Conservation (phyloP, 2,329 filamentous ascomycete species). For the Cylindrodendrum hubeiense region DNA sequence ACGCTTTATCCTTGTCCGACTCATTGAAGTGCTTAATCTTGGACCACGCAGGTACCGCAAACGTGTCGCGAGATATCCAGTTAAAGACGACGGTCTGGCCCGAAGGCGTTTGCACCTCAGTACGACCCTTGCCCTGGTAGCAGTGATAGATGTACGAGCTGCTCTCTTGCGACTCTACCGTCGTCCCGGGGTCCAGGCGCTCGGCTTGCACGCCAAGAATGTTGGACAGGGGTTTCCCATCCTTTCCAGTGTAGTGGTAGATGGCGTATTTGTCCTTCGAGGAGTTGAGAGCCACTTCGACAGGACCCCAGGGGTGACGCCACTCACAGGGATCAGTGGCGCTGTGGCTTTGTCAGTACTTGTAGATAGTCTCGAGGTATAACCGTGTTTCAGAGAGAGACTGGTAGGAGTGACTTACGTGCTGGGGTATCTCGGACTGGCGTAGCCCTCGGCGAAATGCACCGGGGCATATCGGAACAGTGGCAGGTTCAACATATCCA, state of each 20-base stretch:
- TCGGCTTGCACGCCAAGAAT: constrained; percentile 63
- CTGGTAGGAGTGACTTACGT: constrained; percentile 40
- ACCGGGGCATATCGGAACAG: constrained; percentile 63
- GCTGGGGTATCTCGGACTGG: constrained; percentile 61
- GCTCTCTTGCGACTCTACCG: constrained; percentile 56
- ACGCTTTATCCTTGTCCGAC: constrained; percentile 42
- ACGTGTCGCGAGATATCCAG: constrained; percentile 65
- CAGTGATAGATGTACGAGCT: constrained; percentile 66
- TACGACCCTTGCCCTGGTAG: constrained; percentile 59
- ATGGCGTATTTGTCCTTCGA: constrained; percentile 43
- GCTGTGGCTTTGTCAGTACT: constrained; percentile 20
- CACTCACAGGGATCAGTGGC: constrained; percentile 53
- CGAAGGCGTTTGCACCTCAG: constrained; percentile 50
- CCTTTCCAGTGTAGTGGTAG: constrained; percentile 51
- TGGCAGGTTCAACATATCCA: constrained; percentile 68
- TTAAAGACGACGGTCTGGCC: constrained; percentile 49
- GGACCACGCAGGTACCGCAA: constrained; percentile 66
- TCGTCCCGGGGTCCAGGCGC: constrained; percentile 54
- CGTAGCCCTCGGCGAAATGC: constrained; percentile 66
- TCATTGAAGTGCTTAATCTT: constrained; percentile 59
- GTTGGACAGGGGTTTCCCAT: constrained; percentile 52
- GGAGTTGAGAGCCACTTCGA: constrained; percentile 54
- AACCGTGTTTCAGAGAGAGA: too few species aligned
- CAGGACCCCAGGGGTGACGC: constrained; percentile 58
- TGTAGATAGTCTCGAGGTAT: not conserved